Conservation (phyloP, 2,329 filamentous ascomycete species). For the Stachybotrys echinatus region DNA sequence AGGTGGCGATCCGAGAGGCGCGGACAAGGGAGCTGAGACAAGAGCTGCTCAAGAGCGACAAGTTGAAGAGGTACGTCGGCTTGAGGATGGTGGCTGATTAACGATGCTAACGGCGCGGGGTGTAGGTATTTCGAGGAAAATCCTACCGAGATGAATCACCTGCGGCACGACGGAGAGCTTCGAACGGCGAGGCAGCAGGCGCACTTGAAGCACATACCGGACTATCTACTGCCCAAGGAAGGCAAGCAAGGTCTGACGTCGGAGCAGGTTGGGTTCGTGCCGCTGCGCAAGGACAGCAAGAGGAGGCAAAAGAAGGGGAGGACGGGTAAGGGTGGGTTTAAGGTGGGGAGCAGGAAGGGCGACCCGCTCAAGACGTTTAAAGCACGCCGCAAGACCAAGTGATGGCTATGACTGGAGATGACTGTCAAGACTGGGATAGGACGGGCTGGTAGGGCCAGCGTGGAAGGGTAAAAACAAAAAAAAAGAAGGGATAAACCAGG, state of each 20-base stretch:
- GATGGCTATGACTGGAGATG: conserved; percentile 4
- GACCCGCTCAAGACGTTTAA: conserved; percentile 92
- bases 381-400: conserved; percentile 44
- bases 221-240: conserved; percentile 81
- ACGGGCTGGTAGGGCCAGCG: too few species aligned
- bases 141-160: conserved; percentile 77
- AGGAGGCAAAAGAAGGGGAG: conserved; percentile 39
- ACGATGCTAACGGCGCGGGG: not conserved
- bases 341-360: conserved; percentile 56
- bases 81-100: not conserved
- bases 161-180: conserved; percentile 86
- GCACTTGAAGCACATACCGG: conserved; percentile 90
- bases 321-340: conserved; percentile 28
- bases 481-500: not conserved
- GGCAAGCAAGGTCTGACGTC: conserved; percentile 63
- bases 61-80: conserved; percentile 62
- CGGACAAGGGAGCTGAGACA: conserved; percentile 81
- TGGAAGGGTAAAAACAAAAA: not conserved
- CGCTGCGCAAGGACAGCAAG: conserved; percentile 47
- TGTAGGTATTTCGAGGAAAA: conserved; percentile 87
- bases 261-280: conserved; percentile 72
- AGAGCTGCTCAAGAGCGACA: conserved; percentile 89
- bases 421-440: too few species aligned
- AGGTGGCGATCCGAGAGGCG: conserved; percentile 84
- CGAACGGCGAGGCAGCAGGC: conserved; percentile 77